Conservation (phyloP, 2,329 filamentous ascomycete species). For the Sporothrix luriei region DNA sequence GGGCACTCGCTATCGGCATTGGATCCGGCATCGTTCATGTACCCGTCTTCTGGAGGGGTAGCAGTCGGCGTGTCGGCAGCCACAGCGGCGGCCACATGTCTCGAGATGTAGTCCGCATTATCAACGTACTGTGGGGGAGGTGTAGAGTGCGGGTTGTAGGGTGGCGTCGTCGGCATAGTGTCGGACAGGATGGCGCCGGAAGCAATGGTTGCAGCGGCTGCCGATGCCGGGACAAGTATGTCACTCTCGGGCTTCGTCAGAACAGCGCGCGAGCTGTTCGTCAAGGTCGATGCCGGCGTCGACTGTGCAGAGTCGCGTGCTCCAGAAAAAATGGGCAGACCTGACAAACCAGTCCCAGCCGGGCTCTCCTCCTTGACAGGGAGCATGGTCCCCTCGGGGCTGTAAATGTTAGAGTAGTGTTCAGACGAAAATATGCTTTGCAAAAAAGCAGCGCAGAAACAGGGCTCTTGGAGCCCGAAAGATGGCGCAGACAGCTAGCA, state of each 20-base stretch:
- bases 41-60: background rate
- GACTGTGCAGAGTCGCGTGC: conserved; percentile 31
- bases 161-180: conserved; percentile 26
- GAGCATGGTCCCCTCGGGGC: conserved; percentile 27
- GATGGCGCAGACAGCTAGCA: background rate
- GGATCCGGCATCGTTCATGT: conserved; percentile 22
- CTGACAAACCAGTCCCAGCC: conserved; percentile 31
- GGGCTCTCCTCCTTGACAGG: conserved; percentile 36
- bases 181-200: conserved; percentile 28
- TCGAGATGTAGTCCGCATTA: conserved; percentile 14
- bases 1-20: conserved; percentile 27
- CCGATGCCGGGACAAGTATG: conserved; percentile 12
- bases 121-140: conserved; percentile 17
- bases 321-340: conserved; percentile 30
- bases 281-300: conserved; percentile 30
- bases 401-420: conserved; percentile 33
- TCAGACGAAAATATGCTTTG: background rate
- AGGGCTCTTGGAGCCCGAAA: background rate
- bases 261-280: conserved; percentile 24
- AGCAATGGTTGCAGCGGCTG: conserved; percentile 28
- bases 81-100: background rate
- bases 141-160: conserved; percentile 7
- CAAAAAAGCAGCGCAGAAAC: background rate
- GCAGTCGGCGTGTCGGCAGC: conserved; percentile 7
- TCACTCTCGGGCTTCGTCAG: conserved; percentile 29